Evolutionary conservation across 306 rosid genomes (phyloP).

Genomic region (Prunus salicina): DNA sequence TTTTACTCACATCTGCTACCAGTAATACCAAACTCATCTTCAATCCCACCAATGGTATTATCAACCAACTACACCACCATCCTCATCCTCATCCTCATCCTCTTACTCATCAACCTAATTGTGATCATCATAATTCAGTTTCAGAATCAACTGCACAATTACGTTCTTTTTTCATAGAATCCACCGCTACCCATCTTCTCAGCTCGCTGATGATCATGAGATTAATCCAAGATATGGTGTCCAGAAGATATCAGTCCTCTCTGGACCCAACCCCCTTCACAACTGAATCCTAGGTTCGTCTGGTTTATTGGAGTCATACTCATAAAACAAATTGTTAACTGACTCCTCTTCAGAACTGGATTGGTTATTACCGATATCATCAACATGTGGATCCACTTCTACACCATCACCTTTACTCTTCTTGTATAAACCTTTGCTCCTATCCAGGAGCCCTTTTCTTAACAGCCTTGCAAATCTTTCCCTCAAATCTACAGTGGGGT

Average conservation of each 20-base stretch:
- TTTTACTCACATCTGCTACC: no score
- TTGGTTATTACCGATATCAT: slow-evolving; percentile 8
- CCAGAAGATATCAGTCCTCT: slow-evolving; percentile 74
- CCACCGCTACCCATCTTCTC: no score
- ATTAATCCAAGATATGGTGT: slow-evolving; percentile 70
- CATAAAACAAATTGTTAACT: slow-evolving; percentile 19
- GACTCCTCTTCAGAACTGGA: slow-evolving; percentile 35
- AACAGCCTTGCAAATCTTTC: slow-evolving; percentile 48
- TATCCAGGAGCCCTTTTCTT: slow-evolving; percentile 57
- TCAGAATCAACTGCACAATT: no score
- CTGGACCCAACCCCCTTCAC: slow-evolving; percentile 96
- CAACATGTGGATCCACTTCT: slow-evolving; percentile 10
- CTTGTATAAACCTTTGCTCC: slow-evolving; percentile 63
- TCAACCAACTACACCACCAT: no score
- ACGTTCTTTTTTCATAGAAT: no score
- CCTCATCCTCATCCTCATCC: no score
- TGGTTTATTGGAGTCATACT: slow-evolving; percentile 36
- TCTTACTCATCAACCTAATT: no score
- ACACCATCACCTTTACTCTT: slow-evolving; percentile 23
- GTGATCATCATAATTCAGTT: no score
- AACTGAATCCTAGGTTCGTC: slow-evolving; percentile 34
- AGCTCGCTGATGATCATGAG: not conserved
- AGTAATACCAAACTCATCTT: no score
- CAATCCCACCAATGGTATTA: no score
- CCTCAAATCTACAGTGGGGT: slow-evolving; percentile 62